Conservation (phyloP, 805 yeast genomes). For the Starmera pachycereana region DNA sequence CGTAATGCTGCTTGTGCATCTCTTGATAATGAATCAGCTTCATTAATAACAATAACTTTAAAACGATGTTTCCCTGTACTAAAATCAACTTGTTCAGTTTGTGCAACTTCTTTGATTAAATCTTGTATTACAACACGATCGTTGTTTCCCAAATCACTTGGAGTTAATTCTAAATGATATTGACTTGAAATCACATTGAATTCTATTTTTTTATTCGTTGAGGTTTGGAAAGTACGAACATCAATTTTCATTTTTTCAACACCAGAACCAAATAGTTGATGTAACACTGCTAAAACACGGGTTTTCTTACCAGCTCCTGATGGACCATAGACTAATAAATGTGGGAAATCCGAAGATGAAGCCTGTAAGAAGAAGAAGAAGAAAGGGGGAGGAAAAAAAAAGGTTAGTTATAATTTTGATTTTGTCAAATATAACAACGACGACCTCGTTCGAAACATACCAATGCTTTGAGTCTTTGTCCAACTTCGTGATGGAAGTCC, state of each 20-base stretch:
- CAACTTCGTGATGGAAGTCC: conserved; percentile 56
- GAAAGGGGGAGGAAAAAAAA: too few species aligned
- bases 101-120: conserved; percentile 86
- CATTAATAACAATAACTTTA: conserved; percentile 79
- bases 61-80: conserved; percentile 42
- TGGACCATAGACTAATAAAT: conserved; percentile 86
- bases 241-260: conserved; percentile 84
- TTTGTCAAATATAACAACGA: too few species aligned
- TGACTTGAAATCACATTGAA: conserved; percentile 90
- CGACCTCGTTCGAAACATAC: too few species aligned
- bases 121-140: conserved; percentile 95
- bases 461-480: conserved; percentile 52
- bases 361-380: conserved; percentile 24
- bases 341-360: conserved; percentile 82
- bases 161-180: conserved; percentile 89
- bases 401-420: conserved; percentile 14
- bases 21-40: conserved; percentile 80
- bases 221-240: conserved; percentile 70
- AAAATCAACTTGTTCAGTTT: conserved; percentile 90
- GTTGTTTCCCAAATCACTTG: conserved; percentile 92
- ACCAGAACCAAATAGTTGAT: conserved; percentile 73
- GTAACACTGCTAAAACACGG: conserved; percentile 68
- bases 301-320: conserved; percentile 97
- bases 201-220: conserved; percentile 70
- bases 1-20: conserved; percentile 95